A percentile compares a stretch with the other conserved stretches of the same genome.
phyloP scores from a whole-genome alignment of 208 protist species.

The Leishmania aethiopica region DNA sequence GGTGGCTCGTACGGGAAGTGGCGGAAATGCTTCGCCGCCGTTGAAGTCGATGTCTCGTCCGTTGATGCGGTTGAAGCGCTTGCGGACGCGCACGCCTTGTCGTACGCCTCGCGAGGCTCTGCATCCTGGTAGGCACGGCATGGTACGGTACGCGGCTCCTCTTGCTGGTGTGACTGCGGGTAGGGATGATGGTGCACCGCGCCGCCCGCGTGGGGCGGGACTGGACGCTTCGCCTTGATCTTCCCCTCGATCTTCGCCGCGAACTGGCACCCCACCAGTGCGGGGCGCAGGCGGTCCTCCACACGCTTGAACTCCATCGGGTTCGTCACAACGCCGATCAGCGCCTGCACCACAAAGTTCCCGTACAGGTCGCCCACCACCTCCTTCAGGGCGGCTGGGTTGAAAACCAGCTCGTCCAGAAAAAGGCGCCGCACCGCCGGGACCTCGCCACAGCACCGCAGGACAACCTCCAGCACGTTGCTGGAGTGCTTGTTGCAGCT shows the following conservation, averaged over 20 bases:
- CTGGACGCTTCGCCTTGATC: constrained; percentile 41
- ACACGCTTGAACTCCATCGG: constrained; percentile 70
- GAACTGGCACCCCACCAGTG: constrained; percentile 56
- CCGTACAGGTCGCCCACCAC: constrained; percentile 79
- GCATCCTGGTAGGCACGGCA: neutral
- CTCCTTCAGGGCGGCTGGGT: constrained; percentile 74
- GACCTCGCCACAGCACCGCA: constrained; percentile 61
- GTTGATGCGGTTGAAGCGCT: neutral
- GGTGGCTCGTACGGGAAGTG: neutral
- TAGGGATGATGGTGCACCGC: neutral
- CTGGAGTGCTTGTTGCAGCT: constrained; percentile 67
- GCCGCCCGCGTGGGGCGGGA: neutral
- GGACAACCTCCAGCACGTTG: constrained; percentile 87
- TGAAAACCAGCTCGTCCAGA: constrained; percentile 86
- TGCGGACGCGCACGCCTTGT: neutral
- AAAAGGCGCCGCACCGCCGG: constrained; percentile 66
- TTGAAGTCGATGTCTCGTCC: neutral
- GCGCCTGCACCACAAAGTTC: constrained; percentile 88
- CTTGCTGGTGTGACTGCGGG: constrained; percentile 6
- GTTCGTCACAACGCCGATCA: constrained; percentile 57
- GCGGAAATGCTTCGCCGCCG: neutral
- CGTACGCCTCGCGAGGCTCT: neutral
- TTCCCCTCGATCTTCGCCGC: constrained; percentile 71
- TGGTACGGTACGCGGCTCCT: neutral
- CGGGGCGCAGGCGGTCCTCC: constrained; percentile 64